Base-by-base conservation (phyloP, 2,329 filamentous ascomycete genomes). In the Chaetothyriales sp. region DNA sequence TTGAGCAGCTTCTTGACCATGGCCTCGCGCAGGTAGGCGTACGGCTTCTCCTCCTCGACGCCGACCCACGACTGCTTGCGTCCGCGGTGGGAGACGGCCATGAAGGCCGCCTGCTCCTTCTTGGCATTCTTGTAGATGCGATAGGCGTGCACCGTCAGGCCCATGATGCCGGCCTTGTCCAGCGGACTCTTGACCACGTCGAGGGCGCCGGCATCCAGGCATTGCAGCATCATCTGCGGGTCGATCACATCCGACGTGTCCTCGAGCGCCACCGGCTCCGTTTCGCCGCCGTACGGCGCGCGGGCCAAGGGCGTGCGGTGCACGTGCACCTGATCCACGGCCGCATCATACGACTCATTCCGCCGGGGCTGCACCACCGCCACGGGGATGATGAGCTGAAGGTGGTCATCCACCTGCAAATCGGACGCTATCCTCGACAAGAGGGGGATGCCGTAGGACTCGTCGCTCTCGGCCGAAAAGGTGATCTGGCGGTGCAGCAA, bases 1-100 rank as follows among this genome's bases (percentile, higher is more conserved):
- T 83, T 84, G 86, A 95, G 92, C 52, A 95, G 75, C 52, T 83
- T 83, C 1, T 88, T 92, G 4, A 95, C 89, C 88, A 95, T 95
- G 48, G 86, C 86, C 70, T 95, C 89, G 54, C 89, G 78, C 51
- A 95, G 71, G 68, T 95, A 95, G 15, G 87, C 83, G 69, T 89
- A 95, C 1, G 89, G 88, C 65, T 89, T 85, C 60, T 87, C 80
- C 59, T 90, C 86, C 62, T 86, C 80, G 9, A 94, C 77, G 22
- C 89, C 89, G 44, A 95, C 88, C 89, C 89, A 95, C 0, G 89
- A 95, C 50, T 88, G 80, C 67, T 94, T 94, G 51, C 89, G 78
- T 45, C 83, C 81, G 59, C 83, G 81, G 63, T 83, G 84, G 54
- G 84, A 74, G 50, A 55, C 54, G 33, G 85, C 83, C 52, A 89